Conservation (phyloP, 1,284 basidiomycete genomes). For the Farysia itapuensis region DNA sequence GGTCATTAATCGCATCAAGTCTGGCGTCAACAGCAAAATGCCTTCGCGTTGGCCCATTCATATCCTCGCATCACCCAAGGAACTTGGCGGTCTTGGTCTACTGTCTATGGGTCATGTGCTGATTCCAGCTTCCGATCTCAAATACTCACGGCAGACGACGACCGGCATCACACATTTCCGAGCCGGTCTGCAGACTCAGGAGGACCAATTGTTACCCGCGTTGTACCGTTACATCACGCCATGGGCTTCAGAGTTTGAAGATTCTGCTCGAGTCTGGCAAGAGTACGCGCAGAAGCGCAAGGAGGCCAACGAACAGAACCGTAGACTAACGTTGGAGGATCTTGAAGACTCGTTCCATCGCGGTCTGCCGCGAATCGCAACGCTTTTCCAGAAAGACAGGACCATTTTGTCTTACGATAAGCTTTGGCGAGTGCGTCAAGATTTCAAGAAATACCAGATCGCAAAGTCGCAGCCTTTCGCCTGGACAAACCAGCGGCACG, state of each 20-base stretch:
- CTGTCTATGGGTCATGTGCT: conserved; percentile 98
- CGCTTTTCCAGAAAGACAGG: conserved; percentile 95
- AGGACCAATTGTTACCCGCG: conserved; percentile 71
- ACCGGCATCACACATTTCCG: conserved; percentile 88
- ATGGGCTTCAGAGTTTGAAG: conserved; percentile 98
- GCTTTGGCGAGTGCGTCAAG: conserved; percentile 79
- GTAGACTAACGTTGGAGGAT: conserved; percentile 95
- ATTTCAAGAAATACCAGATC: conserved; percentile 97
- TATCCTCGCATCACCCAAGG: conserved; percentile 66
- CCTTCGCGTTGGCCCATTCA: conserved; percentile 84
- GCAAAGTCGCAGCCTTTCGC: conserved; percentile 85
- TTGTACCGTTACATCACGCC: conserved; percentile 97
- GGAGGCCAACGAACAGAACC: conserved; percentile 96
- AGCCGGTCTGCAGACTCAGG: conserved; percentile 85
- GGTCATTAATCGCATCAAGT: conserved; percentile 95
- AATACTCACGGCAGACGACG: conserved; percentile 98
- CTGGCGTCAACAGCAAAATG: conserved; percentile 98
- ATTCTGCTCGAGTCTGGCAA: conserved; percentile 97
- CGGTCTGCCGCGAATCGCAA: conserved; percentile 96
- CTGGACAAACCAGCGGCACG: conserved; percentile 98
- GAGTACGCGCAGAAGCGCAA: conserved; percentile 99
- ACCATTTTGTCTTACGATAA: conserved; percentile 97
- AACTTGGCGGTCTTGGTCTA: conserved; percentile 90
- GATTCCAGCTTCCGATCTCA: conserved; percentile 93
- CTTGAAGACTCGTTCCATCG: conserved; percentile 97